A percentile compares a stretch with the other conserved stretches of the same genome.
Evolutionary conservation across 2,329 filamentous ascomycete species (phyloP).

Genomic region (Mycogone perniciosa): DNA sequence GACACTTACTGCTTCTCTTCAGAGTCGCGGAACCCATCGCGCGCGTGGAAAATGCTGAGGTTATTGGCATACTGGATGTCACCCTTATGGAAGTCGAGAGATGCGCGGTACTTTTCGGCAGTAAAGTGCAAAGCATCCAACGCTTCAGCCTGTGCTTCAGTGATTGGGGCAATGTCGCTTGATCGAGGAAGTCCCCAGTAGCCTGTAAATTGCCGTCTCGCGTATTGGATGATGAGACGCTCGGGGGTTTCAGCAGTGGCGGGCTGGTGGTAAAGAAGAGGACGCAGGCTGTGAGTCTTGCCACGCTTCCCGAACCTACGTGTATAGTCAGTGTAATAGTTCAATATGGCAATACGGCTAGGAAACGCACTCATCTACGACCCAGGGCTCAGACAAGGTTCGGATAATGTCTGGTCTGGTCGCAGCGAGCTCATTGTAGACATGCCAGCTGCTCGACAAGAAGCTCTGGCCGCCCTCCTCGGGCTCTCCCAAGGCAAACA

Average conservation of each 20-base stretch:
- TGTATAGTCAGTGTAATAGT: neutral
- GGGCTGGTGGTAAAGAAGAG: constrained; percentile 51
- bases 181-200: constrained; percentile 49
- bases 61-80: constrained; percentile 53
- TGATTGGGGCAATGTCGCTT: constrained; percentile 48
- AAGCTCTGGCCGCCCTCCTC: constrained; percentile 50
- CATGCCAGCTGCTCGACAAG: constrained; percentile 50
- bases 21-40: constrained; percentile 42
- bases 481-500: constrained; percentile 49
- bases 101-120: constrained; percentile 39
- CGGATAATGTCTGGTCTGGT: constrained; percentile 54
- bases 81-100: constrained; percentile 42
- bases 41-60: constrained; percentile 46
- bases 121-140: constrained; percentile 45
- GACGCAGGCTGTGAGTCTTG: constrained; percentile 29
- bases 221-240: constrained; percentile 54
- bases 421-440: constrained; percentile 57
- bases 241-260: constrained; percentile 40
- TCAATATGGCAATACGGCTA: neutral
- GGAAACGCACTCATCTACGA: constrained; percentile 33
- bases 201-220: constrained; percentile 51
- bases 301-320: constrained; percentile 44
- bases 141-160: constrained; percentile 46
- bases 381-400: constrained; percentile 47
- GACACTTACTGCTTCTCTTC: constrained; percentile 36